Conservation (phyloP, 441 rosid species). For the Hura crepitans region DNA sequence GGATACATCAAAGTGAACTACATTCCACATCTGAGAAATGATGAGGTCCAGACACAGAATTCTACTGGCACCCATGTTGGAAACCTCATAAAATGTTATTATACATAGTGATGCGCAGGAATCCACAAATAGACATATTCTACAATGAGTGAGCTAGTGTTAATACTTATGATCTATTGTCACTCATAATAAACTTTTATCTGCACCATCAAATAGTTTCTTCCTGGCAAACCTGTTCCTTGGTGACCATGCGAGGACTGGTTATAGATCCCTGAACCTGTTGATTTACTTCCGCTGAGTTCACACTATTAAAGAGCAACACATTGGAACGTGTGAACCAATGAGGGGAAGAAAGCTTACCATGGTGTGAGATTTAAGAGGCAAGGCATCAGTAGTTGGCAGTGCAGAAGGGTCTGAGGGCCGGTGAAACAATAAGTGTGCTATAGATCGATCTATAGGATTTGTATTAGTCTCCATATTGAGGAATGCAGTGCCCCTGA, state of each 20-base stretch:
- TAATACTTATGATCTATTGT: slow-evolving; percentile 23
- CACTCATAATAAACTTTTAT: slow-evolving; percentile 30
- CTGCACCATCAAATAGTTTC: slow-evolving; percentile 29
- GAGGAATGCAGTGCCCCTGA: slow-evolving; percentile 61
- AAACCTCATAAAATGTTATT: slow-evolving; percentile 9
- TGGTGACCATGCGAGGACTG: slow-evolving; percentile 37
- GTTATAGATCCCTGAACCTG: slow-evolving; percentile 49
- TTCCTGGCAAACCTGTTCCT: slow-evolving; percentile 35
- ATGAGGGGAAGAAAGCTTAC: slow-evolving; percentile 29
- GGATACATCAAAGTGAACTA: slow-evolving; percentile 5
- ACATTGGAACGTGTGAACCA: neutral
- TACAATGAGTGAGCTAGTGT: slow-evolving; percentile 11
- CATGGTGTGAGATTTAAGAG: slow-evolving; percentile 43
- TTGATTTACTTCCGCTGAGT: slow-evolving; percentile 10
- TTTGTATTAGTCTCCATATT: slow-evolving; percentile 83
- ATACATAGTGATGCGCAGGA: slow-evolving; percentile 21
- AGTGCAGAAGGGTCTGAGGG: slow-evolving; percentile 53
- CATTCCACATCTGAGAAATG: slow-evolving; percentile 11
- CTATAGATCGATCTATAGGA: slow-evolving; percentile 89
- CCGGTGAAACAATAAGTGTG: slow-evolving; percentile 81
- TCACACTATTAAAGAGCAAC: neutral
- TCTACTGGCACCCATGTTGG: slow-evolving; percentile 9
- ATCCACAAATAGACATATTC: slow-evolving; percentile 14
- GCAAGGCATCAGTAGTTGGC: slow-evolving; percentile 33
- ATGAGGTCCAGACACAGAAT: slow-evolving; percentile 17